These are phyloP conservation scores for Rosa hybrid DNA, from an alignment of 331 rosid species.

Conservation along the genomic window DNA sequence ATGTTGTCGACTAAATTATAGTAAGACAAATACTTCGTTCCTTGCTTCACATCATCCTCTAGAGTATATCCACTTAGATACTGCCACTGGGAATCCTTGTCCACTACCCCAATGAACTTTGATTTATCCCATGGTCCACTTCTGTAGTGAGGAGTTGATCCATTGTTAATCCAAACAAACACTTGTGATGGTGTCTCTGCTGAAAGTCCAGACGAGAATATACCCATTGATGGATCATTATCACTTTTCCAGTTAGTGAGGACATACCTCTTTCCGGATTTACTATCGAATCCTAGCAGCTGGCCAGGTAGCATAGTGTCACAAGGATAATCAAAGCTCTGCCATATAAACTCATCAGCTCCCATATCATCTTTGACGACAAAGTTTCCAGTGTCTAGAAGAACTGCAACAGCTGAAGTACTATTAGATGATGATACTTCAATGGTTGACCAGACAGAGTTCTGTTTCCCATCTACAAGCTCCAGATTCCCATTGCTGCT, in stretches of 20 bases:
- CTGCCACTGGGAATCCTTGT: not conserved
- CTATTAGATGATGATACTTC: not conserved
- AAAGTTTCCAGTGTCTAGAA: slow-evolving; percentile 23
- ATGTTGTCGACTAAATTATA: no score
- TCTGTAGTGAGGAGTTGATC: slow-evolving; percentile 23
- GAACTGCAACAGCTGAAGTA: slow-evolving; percentile 17
- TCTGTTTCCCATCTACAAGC: slow-evolving; percentile 19
- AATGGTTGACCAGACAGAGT: slow-evolving; percentile 20
- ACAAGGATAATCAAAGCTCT: slow-evolving; percentile 16
- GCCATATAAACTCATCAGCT: not conserved
- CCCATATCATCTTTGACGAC: not conserved
- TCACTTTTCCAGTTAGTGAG: slow-evolving; percentile 25
- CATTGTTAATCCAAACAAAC: slow-evolving; percentile 24
- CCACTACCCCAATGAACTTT: slow-evolving; percentile 18
- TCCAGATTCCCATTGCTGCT: slow-evolving; percentile 15
- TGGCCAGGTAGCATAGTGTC: slow-evolving; percentile 10
- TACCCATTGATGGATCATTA: slow-evolving; percentile 20
- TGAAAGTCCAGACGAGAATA: slow-evolving; percentile 17
- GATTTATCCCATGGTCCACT: slow-evolving; percentile 31
- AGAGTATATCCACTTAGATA: slow-evolving; percentile 2
- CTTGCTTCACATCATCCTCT: not conserved
- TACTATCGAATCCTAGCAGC: slow-evolving; percentile 1
- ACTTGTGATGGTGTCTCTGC: slow-evolving; percentile 17
- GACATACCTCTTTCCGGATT: slow-evolving; percentile 7
- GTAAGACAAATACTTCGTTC: not conserved